Evolutionary conservation across 768 basidiomycete genomes (phyloP).

Genomic region (Leccinum subtestaceum): DNA sequence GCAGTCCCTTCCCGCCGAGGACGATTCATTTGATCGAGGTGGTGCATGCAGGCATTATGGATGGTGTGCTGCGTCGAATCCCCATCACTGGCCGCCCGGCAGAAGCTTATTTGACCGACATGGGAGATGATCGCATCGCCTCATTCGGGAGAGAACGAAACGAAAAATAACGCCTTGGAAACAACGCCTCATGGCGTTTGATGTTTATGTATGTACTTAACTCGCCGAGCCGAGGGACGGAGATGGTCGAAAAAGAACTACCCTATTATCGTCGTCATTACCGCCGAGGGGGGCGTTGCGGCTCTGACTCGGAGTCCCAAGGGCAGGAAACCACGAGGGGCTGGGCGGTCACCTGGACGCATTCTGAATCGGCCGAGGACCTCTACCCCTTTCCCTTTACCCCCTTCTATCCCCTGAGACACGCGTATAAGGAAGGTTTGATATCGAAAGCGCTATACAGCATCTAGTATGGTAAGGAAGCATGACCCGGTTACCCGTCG

Average conservation of each 20-base stretch:
- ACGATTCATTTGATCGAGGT: background rate
- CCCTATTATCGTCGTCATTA: slow-evolving; percentile 3
- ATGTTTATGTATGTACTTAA: background rate
- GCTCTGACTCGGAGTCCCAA: slow-evolving; percentile 2
- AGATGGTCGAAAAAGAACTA: slow-evolving; percentile 9
- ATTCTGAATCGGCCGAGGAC: background rate
- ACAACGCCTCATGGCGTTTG: slow-evolving; percentile 3
- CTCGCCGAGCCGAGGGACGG: slow-evolving; percentile 7
- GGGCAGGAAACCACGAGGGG: slow-evolving; percentile 28
- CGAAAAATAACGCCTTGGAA: background rate
- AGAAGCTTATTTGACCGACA: slow-evolving; percentile 5
- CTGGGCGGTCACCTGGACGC: background rate
- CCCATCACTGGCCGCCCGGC: background rate
- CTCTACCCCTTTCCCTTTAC: background rate
- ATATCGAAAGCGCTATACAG: slow-evolving; percentile 19
- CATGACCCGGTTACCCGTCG: slow-evolving; percentile 9
- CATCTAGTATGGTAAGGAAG: slow-evolving; percentile 2
- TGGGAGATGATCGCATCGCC: slow-evolving; percentile 1
- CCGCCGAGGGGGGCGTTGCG: slow-evolving; percentile 4
- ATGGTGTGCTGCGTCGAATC: background rate
- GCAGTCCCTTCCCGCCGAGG: background rate
- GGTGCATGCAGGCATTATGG: background rate
- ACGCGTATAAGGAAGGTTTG: slow-evolving; percentile 27
- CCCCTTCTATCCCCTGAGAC: slow-evolving; percentile 8
- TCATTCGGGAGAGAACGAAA: slow-evolving; percentile 3